These are phyloP conservation scores for Jimgerdemannia lactiflua DNA, from an alignment of 192 early-diverging fungal species.

Conservation along the genomic window DNA sequence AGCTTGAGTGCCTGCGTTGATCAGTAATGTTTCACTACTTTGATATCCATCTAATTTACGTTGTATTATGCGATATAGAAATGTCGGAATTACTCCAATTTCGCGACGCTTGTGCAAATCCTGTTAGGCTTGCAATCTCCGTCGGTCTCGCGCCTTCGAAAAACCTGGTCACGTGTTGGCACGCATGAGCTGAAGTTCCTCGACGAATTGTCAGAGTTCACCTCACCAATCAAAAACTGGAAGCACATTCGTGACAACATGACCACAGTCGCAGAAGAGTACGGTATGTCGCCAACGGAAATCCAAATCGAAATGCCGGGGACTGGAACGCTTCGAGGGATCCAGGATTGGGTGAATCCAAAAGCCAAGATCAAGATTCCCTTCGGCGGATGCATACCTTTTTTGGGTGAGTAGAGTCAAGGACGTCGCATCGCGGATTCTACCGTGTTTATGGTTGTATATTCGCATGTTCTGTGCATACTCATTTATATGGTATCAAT, in stretches of 20 bases:
- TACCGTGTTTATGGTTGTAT: too few species aligned
- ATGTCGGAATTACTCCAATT: constrained; percentile 56
- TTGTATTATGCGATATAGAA: constrained; percentile 30
- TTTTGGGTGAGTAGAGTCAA: constrained; percentile 36
- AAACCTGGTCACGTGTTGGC: constrained; percentile 50
- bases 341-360: background rate
- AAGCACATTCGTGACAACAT: constrained; percentile 54
- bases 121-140: constrained; percentile 55
- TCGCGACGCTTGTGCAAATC: constrained; percentile 56
- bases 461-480: too few species aligned
- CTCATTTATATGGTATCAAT: too few species aligned
- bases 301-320: constrained; percentile 23
- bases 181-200: constrained; percentile 38
- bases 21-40: background rate
- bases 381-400: constrained; percentile 56
- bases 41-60: background rate
- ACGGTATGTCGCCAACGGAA: constrained; percentile 41
- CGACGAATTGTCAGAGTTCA: constrained; percentile 47
- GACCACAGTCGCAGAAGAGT: constrained; percentile 49
- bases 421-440: too few species aligned
- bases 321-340: constrained; percentile 5
- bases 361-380: constrained; percentile 27
- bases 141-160: constrained; percentile 46
- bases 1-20: background rate
- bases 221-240: constrained; percentile 54